phyloP scores from a whole-genome alignment of 2,329 filamentous ascomycete species.

The Sclerotinia subarctica region DNA sequence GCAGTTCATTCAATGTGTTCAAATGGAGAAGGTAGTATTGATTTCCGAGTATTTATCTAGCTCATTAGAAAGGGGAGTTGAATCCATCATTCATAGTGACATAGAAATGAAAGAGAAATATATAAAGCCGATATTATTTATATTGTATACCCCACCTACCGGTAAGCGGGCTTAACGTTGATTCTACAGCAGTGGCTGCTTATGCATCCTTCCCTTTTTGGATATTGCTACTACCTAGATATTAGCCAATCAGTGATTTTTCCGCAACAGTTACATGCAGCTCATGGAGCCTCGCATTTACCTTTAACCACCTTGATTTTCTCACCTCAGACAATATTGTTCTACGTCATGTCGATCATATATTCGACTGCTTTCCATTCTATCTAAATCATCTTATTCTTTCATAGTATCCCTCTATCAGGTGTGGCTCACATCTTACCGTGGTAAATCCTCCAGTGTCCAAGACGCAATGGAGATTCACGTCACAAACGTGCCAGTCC shows the following conservation, averaged over 20 bases:
- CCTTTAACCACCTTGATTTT: not conserved
- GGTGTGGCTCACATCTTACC: not conserved
- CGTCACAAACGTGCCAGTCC: conserved; percentile 43
- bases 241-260: not conserved
- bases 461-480: conserved; percentile 46
- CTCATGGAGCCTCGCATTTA: not conserved
- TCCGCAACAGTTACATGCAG: not conserved
- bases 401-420: not conserved
- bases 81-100: too few species aligned
- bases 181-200: not conserved
- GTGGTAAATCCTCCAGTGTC: not conserved
- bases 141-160: not conserved
- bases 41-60: too few species aligned
- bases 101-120: too few species aligned
- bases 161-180: not conserved
- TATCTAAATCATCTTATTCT: too few species aligned
- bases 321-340: not conserved
- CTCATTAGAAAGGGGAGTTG: too few species aligned
- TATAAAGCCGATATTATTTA: too few species aligned
- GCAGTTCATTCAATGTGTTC: too few species aligned
- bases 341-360: too few species aligned
- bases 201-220: not conserved
- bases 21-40: too few species aligned
- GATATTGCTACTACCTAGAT: not conserved
- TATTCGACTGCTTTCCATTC: not conserved